Evolutionary conservation across 805 yeast genomes (phyloP).

Genomic region (Candida ovalis): DNA sequence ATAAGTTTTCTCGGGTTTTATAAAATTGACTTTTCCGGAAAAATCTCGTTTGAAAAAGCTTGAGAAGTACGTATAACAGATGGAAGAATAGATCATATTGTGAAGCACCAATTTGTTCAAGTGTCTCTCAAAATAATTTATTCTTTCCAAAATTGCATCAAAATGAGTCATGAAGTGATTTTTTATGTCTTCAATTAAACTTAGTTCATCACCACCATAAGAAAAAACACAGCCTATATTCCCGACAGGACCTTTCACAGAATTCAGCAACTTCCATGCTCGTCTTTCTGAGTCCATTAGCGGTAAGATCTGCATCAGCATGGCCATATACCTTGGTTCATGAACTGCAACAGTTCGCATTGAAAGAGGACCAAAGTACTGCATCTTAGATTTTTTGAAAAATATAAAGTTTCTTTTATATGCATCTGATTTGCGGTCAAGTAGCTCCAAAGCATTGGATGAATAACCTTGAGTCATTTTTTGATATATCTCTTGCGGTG

Average conservation of each 20-base stretch:
- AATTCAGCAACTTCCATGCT: constrained; percentile 13
- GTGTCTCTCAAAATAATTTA: constrained; percentile 14
- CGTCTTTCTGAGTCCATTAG: constrained; percentile 8
- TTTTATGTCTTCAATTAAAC: constrained; percentile 8
- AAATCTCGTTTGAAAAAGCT: constrained; percentile 8
- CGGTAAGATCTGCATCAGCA: constrained; percentile 1
- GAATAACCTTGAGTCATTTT: background rate
- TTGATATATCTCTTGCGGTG: background rate
- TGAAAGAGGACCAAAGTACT: constrained; percentile 13
- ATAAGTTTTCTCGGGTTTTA: constrained; percentile 7
- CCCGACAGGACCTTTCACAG: background rate
- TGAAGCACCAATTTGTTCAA: constrained; percentile 12
- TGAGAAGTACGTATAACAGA: constrained; percentile 6
- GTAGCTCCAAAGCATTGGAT: background rate
- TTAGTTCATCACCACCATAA: background rate
- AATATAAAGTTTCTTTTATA: constrained; percentile 9
- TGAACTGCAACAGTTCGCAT: constrained; percentile 8
- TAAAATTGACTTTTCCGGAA: constrained; percentile 4
- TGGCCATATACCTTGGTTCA: background rate
- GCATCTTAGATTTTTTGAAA: constrained; percentile 10
- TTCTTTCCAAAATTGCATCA: constrained; percentile 21
- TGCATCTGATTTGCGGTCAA: constrained; percentile 6
- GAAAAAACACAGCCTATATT: background rate
- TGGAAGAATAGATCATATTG: constrained; percentile 11
- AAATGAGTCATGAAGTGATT: constrained; percentile 9